Evolutionary conservation across 208 protist genomes (phyloP).

Genomic region (Trypanosoma rangeli): DNA sequence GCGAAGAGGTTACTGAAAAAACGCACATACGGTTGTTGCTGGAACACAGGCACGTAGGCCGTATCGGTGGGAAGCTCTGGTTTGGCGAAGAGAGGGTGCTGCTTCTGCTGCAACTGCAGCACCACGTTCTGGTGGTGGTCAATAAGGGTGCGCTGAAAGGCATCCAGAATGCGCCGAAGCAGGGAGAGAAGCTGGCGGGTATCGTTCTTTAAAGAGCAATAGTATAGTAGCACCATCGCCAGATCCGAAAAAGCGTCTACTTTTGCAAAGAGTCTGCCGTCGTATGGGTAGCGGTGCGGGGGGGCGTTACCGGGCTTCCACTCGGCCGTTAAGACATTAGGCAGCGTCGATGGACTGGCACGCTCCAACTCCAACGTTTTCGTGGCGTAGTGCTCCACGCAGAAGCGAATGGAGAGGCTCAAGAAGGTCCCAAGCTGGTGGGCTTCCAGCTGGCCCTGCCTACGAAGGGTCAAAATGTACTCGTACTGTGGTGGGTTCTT

Average conservation of each 20-base stretch:
- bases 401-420: slow-evolving; percentile 72
- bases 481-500: slow-evolving; percentile 53
- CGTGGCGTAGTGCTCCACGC: slow-evolving; percentile 90
- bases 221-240: slow-evolving; percentile 88
- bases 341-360: slow-evolving; percentile 28
- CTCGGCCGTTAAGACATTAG: slow-evolving; percentile 21
- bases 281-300: slow-evolving; percentile 66
- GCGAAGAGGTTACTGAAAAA: slow-evolving; percentile 94
- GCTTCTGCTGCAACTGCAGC: slow-evolving; percentile 26
- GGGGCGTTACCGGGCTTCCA: slow-evolving; percentile 66
- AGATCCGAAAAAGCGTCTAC: slow-evolving; percentile 95
- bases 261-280: slow-evolving; percentile 52
- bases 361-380: slow-evolving; percentile 76
- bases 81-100: slow-evolving; percentile 18
- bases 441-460: slow-evolving; percentile 81
- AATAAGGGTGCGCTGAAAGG: slow-evolving; percentile 63
- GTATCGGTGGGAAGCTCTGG: slow-evolving; percentile 50
- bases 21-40: slow-evolving; percentile 97
- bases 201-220: slow-evolving; percentile 75
- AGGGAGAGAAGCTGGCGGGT: slow-evolving; percentile 59
- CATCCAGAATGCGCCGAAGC: slow-evolving; percentile 74
- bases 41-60: slow-evolving; percentile 87
- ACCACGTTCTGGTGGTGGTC: slow-evolving; percentile 75
- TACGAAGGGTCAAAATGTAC: slow-evolving; percentile 81
- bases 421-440: slow-evolving; percentile 82